A percentile compares a stretch with the other conserved stretches of the same genome.
Evolutionary conservation across 306 rosid species (phyloP).

Genomic region (Cotoneaster glaucophyllus): DNA sequence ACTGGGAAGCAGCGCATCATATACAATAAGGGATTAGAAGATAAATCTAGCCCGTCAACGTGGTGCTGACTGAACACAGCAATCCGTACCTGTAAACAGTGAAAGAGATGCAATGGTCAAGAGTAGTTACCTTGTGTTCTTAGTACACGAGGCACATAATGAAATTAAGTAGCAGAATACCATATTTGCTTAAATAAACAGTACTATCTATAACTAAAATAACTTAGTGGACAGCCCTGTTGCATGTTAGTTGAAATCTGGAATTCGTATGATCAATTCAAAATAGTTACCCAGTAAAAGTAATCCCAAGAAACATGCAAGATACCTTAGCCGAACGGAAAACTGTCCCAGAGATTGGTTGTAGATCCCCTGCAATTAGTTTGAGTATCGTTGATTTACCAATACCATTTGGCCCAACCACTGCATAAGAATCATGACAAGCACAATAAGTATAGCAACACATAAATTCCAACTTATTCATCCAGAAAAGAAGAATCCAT

Average conservation of each 20-base stretch:
- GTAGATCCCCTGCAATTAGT: constrained; percentile 93
- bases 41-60: constrained; percentile 91
- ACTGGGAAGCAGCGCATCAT: constrained; percentile 99
- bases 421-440: constrained; percentile 46
- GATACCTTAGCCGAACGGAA: constrained; percentile 97
- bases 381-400: constrained; percentile 99
- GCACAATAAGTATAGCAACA: constrained; percentile 7
- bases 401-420: constrained; percentile 99
- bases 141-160: constrained; percentile 1
- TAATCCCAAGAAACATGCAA: not conserved
- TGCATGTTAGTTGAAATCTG: not conserved
- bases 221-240: not conserved
- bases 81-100: constrained; percentile 73
- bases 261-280: not conserved
- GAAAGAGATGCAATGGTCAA: constrained; percentile 2
- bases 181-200: not conserved
- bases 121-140: not conserved
- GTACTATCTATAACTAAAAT: not conserved
- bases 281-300: not conserved
- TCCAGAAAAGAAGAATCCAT: not conserved
- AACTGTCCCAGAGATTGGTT: constrained; percentile 93
- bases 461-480: not conserved
- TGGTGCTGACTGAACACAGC: constrained; percentile 99
- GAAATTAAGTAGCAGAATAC: constrained; percentile 5
- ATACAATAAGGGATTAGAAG: constrained; percentile 91